These are phyloP conservation scores for Plasmopara muralis DNA, from an alignment of 352 stramenopile species.

Conservation along the genomic window DNA sequence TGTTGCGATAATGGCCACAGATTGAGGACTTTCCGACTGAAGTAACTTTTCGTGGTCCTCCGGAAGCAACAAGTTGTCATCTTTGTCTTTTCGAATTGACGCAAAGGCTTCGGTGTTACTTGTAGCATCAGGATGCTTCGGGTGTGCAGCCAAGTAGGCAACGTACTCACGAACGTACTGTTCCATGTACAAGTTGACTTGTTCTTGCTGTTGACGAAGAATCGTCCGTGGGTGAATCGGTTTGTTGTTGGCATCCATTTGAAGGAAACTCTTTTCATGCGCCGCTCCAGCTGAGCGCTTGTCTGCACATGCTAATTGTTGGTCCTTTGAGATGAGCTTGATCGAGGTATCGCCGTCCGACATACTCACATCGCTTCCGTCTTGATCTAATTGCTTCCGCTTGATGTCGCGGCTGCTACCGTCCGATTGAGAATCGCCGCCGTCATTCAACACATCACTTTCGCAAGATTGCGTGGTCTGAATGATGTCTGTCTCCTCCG, in stretches of 20 bases:
- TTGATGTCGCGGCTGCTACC: conserved; percentile 29
- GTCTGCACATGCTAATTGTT: conserved; percentile 3
- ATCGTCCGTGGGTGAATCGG: conserved; percentile 49
- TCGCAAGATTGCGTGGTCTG: conserved; percentile 60
- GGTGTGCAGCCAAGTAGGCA: conserved; percentile 33
- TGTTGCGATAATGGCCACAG: conserved; percentile 37
- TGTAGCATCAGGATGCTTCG: conserved; percentile 8
- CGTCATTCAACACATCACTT: conserved; percentile 52
- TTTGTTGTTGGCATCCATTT: conserved; percentile 31
- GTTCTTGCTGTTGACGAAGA: conserved; percentile 40
- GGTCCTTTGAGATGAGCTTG: conserved; percentile 17
- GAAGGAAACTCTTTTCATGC: conserved; percentile 23
- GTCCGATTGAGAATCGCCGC: conserved; percentile 51
- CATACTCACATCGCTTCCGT: conserved; percentile 20
- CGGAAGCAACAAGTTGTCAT: conserved; percentile 42
- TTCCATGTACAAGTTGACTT: conserved; percentile 48
- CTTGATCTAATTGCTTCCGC: conserved; percentile 37
- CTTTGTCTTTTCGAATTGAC: conserved; percentile 30
- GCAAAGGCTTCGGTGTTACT: neutral
- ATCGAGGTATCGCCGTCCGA: conserved; percentile 25
- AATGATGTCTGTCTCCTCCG: conserved; percentile 20
- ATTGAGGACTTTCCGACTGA: conserved; percentile 65
- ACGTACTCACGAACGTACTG: conserved; percentile 60
- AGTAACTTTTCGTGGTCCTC: conserved; percentile 62
- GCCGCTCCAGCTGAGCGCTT: conserved; percentile 2